Percentiles rank a stretch among this genome's conserved stretches.
Conservation (phyloP, 1,139 yeast species). For the Taiozyma sp. region DNA sequence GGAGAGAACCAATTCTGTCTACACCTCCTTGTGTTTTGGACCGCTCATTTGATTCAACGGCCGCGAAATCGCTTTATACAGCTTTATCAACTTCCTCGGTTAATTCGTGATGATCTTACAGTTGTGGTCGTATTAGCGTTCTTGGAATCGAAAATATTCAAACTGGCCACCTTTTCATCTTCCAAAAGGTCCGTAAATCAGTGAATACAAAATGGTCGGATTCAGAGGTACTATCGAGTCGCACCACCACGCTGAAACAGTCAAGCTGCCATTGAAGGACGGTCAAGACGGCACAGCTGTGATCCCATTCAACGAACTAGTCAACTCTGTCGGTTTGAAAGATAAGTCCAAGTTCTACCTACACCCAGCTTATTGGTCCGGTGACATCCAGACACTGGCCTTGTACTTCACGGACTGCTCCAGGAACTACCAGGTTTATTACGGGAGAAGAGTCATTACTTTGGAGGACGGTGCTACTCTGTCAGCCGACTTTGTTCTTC, state of each 20-base stretch:
- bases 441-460: conserved; percentile 67
- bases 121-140: too few relatives aligned
- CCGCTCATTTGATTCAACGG: neutral
- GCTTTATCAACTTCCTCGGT: neutral
- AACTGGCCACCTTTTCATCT: too few relatives aligned
- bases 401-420: conserved; percentile 52
- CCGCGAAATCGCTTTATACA: neutral
- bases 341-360: conserved; percentile 45
- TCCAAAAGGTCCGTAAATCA: too few relatives aligned
- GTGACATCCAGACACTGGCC: conserved; percentile 70
- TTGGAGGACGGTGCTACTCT: conserved; percentile 63
- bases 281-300: conserved; percentile 23
- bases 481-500: conserved; percentile 73
- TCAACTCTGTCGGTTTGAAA: conserved; percentile 38
- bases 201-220: conserved; percentile 17
- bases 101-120: neutral
- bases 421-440: conserved; percentile 50
- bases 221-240: conserved; percentile 29
- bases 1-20: too few relatives aligned
- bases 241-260: conserved; percentile 26
- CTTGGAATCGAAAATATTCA: too few relatives aligned
- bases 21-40: too few relatives aligned
- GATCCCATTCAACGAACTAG: conserved; percentile 34
- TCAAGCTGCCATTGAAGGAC: conserved; percentile 34
- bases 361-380: conserved; percentile 63